Conservation (phyloP, 2,329 filamentous ascomycete genomes). For the Rhynchosporium agropyri region DNA sequence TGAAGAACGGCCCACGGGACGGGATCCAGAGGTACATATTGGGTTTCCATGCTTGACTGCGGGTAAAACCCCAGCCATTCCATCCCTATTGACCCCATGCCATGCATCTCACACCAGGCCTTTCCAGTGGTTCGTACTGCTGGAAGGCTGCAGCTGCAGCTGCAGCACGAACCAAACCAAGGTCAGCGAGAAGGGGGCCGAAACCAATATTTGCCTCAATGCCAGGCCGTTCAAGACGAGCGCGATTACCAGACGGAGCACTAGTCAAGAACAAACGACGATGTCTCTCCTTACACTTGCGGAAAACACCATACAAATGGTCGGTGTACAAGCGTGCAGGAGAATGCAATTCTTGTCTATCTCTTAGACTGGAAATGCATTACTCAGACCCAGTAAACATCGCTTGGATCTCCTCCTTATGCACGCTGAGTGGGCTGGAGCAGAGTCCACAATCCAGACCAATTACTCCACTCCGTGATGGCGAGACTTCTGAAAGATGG, state of each 20-base stretch:
- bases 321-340: background rate
- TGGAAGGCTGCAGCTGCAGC: conserved; percentile 9
- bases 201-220: conserved; percentile 5
- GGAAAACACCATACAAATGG: background rate
- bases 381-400: conserved; percentile 15
- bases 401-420: conserved; percentile 13
- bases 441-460: background rate
- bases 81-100: background rate
- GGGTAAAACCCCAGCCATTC: conserved; percentile 10
- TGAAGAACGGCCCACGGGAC: conserved; percentile 9
- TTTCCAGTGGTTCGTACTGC: conserved; percentile 3
- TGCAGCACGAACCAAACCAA: background rate
- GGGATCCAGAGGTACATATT: conserved; percentile 10
- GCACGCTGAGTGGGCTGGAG: conserved; percentile 3
- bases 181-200: conserved; percentile 11
- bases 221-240: background rate
- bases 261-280: background rate
- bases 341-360: background rate
- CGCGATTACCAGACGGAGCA: background rate
- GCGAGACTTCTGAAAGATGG: background rate
- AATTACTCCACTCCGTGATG: background rate
- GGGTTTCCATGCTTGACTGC: conserved; percentile 7
- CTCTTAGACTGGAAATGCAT: conserved; percentile 6
- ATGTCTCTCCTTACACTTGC: background rate
- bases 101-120: conserved; percentile 8